Conservation (phyloP, 1,139 yeast species). For the Suhomyces atakaporum region DNA sequence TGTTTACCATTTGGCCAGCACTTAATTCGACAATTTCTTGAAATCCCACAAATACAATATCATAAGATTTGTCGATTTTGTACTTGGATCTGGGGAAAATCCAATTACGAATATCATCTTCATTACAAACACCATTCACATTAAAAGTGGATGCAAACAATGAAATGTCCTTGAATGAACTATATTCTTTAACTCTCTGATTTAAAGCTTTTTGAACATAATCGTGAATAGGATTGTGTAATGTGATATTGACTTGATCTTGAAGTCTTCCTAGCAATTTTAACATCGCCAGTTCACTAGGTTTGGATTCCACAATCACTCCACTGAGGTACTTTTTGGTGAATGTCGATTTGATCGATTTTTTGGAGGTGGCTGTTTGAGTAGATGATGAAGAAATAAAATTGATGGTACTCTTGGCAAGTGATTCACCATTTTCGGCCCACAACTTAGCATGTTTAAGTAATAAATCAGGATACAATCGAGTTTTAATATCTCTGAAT, state of each 20-base stretch:
- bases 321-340: constrained; percentile 49
- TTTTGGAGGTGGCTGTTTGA: constrained; percentile 33
- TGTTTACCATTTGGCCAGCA: constrained; percentile 84
- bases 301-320: constrained; percentile 39
- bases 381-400: constrained; percentile 38
- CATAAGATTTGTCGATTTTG: constrained; percentile 43
- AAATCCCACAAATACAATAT: constrained; percentile 78
- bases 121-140: constrained; percentile 60
- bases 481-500: constrained; percentile 51
- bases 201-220: constrained; percentile 57
- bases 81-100: constrained; percentile 46
- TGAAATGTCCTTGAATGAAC: constrained; percentile 51
- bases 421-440: constrained; percentile 57
- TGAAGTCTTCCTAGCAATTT: constrained; percentile 52
- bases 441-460: constrained; percentile 59
- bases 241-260: constrained; percentile 47
- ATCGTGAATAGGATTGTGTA: constrained; percentile 73
- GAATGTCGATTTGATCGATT: constrained; percentile 44
- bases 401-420: constrained; percentile 46
- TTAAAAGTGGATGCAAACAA: constrained; percentile 71
- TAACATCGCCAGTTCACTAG: constrained; percentile 48
- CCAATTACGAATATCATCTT: constrained; percentile 59
- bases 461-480: constrained; percentile 42
- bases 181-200: constrained; percentile 50
- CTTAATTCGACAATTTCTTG: constrained; percentile 93